Base-by-base conservation (phyloP, 371 early-diverging fungal genomes). In the Phascolomyces articulosus region DNA sequence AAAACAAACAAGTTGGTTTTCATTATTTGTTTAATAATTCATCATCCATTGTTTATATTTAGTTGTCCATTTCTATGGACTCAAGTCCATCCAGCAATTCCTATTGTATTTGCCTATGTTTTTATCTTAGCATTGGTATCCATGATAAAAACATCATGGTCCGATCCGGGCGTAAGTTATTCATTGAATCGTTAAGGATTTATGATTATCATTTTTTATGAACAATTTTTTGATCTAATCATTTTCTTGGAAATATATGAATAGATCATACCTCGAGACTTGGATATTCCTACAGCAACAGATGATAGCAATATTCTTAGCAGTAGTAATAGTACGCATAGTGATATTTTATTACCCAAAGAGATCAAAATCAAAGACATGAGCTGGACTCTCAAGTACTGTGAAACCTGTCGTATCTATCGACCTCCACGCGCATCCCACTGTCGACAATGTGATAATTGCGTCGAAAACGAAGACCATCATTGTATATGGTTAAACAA, bases 401-500 rank as follows among this genome's bases (percentile, higher is more conserved):
- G 98, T 78, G 86, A 88, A 29, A 95, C 97, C 1, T 97, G 97
- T 72, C 77, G 80, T 20, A 92, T 95, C n/a, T 97, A 95, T 81
- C 80, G 97, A 8, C 95, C 96, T 10, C 96, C 96, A 9, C 79
- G 98, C 23, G 85, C 93, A 29, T 91, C 90, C 44, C 98, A 98
- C 74, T 98, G 98, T 73, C 73, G 86, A 40, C 84, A 85, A 68
- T 98, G 98, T 72, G 93, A 97, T 75, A 92, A 92, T 63, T 97
- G 98, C 75, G 94, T 97, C 55, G 90, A 90, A 70, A 82, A 85
- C 62, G 88, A 90, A 71, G 95, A 96, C 67, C 95, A 96, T 65
- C 96, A 98, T 73, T 98, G 98, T 71, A 90, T 95, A 24, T 98
- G 97, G 97, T 87, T 94, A 4, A 94, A 91, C 69, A 96, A 94